These are phyloP conservation scores for Casuarina cunninghamiana DNA, from an alignment of 306 rosid genomes.

Conservation along the genomic window DNA sequence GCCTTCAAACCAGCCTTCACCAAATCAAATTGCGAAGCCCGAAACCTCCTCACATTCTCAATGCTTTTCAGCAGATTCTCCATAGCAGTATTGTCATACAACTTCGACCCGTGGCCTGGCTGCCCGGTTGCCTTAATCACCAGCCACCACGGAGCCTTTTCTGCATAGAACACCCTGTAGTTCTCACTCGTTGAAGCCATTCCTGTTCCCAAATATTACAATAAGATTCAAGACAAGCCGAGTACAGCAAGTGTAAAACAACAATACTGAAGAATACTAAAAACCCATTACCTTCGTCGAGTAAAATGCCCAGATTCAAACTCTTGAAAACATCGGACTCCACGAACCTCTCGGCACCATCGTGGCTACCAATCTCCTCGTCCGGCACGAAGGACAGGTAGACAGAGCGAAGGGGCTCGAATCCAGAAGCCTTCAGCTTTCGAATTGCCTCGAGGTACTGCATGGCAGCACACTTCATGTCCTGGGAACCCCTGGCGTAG, in stretches of 20 bases:
- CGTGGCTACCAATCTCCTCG: slow-evolving; percentile 87
- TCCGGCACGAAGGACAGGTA: slow-evolving; percentile 78
- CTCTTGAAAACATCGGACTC: slow-evolving; percentile 50
- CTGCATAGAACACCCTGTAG: slow-evolving; percentile 73
- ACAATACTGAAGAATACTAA: not conserved
- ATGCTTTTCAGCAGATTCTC: slow-evolving; percentile 88
- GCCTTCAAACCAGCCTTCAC: slow-evolving; percentile 79
- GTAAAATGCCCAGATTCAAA: slow-evolving; percentile 73
- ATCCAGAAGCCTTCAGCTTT: slow-evolving; percentile 48
- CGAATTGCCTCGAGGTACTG: slow-evolving; percentile 92
- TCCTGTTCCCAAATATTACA: slow-evolving; percentile 36
- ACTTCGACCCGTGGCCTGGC: slow-evolving; percentile 95
- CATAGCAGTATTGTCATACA: slow-evolving; percentile 88
- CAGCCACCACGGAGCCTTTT: slow-evolving; percentile 87
- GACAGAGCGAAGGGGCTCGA: slow-evolving; percentile 53
- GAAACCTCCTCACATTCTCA: slow-evolving; percentile 73
- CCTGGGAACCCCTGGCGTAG: slow-evolving; percentile 86
- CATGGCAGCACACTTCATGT: slow-evolving; percentile 91
- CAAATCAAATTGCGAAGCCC: slow-evolving; percentile 81
- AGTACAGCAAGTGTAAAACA: not conserved
- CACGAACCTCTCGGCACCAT: slow-evolving; percentile 58
- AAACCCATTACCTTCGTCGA: slow-evolving; percentile 68
- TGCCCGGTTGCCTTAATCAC: slow-evolving; percentile 81
- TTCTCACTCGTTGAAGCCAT: slow-evolving; percentile 64
- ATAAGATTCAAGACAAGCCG: not conserved